Evolutionary conservation across 2,329 filamentous ascomycete genomes (phyloP), one percentile per base, ranked within the genome.

Genomic region (Nannizzia gypsea): DNA sequence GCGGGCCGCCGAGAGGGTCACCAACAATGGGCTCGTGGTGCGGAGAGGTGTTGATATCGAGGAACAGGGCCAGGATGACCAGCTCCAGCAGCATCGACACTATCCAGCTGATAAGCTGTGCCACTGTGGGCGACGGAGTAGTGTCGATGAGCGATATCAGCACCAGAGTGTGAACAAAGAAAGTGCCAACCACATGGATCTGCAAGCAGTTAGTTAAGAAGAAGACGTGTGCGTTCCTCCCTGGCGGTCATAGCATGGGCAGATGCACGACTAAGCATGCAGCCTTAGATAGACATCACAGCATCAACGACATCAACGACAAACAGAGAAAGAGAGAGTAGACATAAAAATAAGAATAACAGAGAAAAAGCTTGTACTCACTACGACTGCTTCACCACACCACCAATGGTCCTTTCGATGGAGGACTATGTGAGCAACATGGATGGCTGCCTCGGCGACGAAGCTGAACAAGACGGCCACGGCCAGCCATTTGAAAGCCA

Each of bases 81-180:
- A 86, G 66, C 72, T 99, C 93, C 63, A 90, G 80, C 26, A 82
- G 72, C n/a, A 90, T 71, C 26, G 86, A 86, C 48, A 90, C 74
- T 46, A 80, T 71, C 93, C 93, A 99, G 66, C 89, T 85, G 54
- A 87, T 74, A 60, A 92, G 81, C 73, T 96, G 90, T 58, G 89
- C 85, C 54, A 85, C 77, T 56, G 86, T 91, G 0, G 93, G 93
- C 11, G 88, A 88, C 36, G 89, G 85, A 63, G 83, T 84, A 69
- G 87, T 88, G 72, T 96, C 91, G 67, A 95, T 80, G 60, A 97
- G 81, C 31, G 90, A 90, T 68, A 96, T 87, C 65, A 95, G 81
- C 65, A 96, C 82, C 66, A 96, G 85, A 56, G 88, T 81, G 76
- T 95, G 93, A 64, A 93, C 84, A 78, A 95, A 96, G 65, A 90